Evolutionary conservation across 495 filamentous ascomycete species (phyloP).

Genomic region (Podospora tetraspora): DNA sequence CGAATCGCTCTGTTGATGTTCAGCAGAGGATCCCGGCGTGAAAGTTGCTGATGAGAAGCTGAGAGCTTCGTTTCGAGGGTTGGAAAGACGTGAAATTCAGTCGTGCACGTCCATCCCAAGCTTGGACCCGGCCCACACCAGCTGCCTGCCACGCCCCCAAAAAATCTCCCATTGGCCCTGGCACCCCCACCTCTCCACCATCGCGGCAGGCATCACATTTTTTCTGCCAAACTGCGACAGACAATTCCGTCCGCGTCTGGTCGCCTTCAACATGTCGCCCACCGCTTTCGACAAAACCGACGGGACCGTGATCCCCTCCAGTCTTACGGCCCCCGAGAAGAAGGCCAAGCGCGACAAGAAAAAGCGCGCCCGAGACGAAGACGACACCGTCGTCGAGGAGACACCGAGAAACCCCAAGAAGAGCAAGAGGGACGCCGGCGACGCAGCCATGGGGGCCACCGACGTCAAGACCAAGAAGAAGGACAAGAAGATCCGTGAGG

Average conservation of each 20-base stretch:
- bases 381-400: conserved; percentile 27
- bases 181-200: neutral
- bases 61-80: no score
- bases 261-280: conserved; percentile 21
- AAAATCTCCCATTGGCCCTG: neutral
- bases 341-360: conserved; percentile 36
- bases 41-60: neutral
- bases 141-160: neutral
- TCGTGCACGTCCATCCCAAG: neutral
- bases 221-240: conserved; percentile 9
- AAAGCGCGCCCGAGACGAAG: conserved; percentile 41
- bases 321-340: conserved; percentile 24
- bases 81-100: neutral
- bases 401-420: conserved; percentile 39
- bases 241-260: conserved; percentile 2
- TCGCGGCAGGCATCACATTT: conserved; percentile 11
- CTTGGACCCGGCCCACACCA: neutral
- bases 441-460: neutral
- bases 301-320: conserved; percentile 9
- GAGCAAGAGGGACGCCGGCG: conserved; percentile 28
- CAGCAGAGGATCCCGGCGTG: neutral
- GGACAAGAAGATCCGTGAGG: conserved; percentile 17
- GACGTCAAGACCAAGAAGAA: conserved; percentile 16
- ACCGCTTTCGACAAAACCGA: conserved; percentile 10
- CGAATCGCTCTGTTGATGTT: neutral